Percentiles rank a stretch among this genome's conserved stretches.
These are phyloP conservation scores for Setaria viridis DNA, from an alignment of 202 grass and related monocot genomes.

Conservation along the genomic window DNA sequence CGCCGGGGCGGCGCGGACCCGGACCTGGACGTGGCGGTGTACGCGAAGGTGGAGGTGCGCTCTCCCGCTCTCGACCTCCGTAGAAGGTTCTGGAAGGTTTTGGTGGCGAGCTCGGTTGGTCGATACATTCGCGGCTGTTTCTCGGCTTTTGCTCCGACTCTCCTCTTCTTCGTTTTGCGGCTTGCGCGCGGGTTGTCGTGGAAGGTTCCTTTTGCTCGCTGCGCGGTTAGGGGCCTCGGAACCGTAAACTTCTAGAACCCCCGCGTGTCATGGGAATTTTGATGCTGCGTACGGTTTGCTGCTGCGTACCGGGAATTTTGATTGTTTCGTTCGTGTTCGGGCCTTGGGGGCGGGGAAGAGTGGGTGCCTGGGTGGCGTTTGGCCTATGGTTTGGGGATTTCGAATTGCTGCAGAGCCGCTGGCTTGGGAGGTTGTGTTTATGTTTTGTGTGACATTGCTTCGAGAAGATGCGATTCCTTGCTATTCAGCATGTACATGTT, in stretches of 20 bases:
- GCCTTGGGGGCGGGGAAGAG: not conserved
- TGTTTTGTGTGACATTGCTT: not conserved
- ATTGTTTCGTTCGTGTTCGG: slow-evolving; percentile 1
- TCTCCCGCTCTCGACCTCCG: not conserved
- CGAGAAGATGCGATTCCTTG: slow-evolving; percentile 2
- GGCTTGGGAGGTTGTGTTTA: not conserved
- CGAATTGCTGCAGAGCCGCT: not conserved
- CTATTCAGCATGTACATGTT: slow-evolving; percentile 11
- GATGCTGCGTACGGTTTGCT: too few relatives aligned
- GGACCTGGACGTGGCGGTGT: slow-evolving; percentile 27
- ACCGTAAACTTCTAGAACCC: slow-evolving; percentile 25
- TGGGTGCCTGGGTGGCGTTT: not conserved
- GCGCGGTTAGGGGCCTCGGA: not conserved
- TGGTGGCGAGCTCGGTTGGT: slow-evolving; percentile 16
- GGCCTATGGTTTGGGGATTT: slow-evolving; percentile 16
- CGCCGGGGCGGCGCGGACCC: slow-evolving; percentile 26
- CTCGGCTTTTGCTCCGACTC: not conserved
- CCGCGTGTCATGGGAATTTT: not conserved
- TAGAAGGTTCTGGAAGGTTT: slow-evolving; percentile 28
- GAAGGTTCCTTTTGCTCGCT: too few relatives aligned
- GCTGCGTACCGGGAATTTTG: slow-evolving; percentile 13
- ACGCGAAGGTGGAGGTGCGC: slow-evolving; percentile 64
- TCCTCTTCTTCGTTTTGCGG: not conserved
- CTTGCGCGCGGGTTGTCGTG: too few relatives aligned
- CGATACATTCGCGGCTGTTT: slow-evolving; percentile 15